These are phyloP conservation scores for Arachnopeziza araneosa DNA, from an alignment of 2,329 filamentous ascomycete genomes.

Conservation along the genomic window DNA sequence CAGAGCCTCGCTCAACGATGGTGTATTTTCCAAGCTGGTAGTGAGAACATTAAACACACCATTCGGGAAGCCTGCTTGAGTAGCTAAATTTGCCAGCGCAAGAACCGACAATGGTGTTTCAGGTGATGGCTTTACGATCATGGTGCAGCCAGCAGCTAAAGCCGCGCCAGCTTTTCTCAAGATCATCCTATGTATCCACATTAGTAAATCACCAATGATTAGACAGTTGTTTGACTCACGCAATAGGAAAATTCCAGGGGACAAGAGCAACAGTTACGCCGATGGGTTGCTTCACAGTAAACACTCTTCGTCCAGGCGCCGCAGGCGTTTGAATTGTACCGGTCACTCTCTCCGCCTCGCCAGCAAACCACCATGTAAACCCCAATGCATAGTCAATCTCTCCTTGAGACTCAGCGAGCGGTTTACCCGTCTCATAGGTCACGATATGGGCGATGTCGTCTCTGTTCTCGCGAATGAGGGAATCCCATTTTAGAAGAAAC, in stretches of 20 bases:
- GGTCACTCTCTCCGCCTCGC: constrained; percentile 56
- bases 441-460: constrained; percentile 59
- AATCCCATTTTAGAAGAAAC: constrained; percentile 59
- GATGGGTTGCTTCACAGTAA: constrained; percentile 71
- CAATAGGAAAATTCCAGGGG: constrained; percentile 68
- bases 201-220: neutral
- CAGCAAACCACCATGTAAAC: constrained; percentile 51
- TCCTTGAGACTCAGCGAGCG: constrained; percentile 44
- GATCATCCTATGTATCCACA: constrained; percentile 40
- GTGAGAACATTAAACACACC: constrained; percentile 58
- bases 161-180: constrained; percentile 63
- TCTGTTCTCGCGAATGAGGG: constrained; percentile 54
- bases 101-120: constrained; percentile 57
- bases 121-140: constrained; percentile 68
- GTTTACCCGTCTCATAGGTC: constrained; percentile 53
- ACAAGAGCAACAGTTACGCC: constrained; percentile 64
- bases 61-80: constrained; percentile 50
- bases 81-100: constrained; percentile 47
- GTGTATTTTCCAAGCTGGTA: constrained; percentile 50
- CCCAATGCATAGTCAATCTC: constrained; percentile 48
- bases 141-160: constrained; percentile 66
- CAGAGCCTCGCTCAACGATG: constrained; percentile 45
- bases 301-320: constrained; percentile 55
- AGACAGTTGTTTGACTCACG: constrained; percentile 30
- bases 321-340: constrained; percentile 56